These are phyloP conservation scores for Fusarium mundagurra DNA, from an alignment of 2,329 filamentous ascomycete species.

Conservation along the genomic window DNA sequence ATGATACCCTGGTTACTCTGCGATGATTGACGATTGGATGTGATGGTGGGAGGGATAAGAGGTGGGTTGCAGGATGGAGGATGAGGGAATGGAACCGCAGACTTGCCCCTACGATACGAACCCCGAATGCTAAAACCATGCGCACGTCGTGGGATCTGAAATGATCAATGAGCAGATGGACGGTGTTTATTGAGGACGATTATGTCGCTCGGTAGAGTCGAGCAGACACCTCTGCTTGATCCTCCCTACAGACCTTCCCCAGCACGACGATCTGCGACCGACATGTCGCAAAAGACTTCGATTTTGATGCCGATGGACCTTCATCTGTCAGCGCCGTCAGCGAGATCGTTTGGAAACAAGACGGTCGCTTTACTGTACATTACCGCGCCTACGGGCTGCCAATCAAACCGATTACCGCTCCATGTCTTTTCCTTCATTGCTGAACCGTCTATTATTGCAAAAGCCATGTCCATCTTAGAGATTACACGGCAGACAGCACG, in stretches of 20 bases:
- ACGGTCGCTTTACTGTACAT: not conserved
- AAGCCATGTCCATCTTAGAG: slow-evolving; percentile 51
- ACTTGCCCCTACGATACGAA: not conserved
- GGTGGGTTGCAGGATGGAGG: not conserved
- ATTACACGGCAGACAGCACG: slow-evolving; percentile 57
- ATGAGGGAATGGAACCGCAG: not conserved
- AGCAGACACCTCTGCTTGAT: not conserved
- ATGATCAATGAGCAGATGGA: not conserved
- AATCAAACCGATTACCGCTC: not conserved
- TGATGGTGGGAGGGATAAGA: not conserved
- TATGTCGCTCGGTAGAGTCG: no score
- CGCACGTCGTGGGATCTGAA: no score
- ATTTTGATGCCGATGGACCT: not conserved
- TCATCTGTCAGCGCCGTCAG: not conserved
- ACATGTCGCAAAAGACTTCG: not conserved
- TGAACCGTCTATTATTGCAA: not conserved
- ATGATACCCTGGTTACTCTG: slow-evolving; percentile 7
- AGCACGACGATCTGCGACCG: not conserved
- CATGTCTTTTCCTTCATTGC: not conserved
- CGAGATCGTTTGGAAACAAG: not conserved
- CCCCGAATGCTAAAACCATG: not conserved
- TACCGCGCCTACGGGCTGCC: not conserved
- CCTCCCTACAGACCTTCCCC: not conserved
- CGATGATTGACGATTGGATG: not conserved
- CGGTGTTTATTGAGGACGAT: not conserved